phyloP scores from a whole-genome alignment of 1,139 yeast genomes.

The Candida labiduridarum region DNA sequence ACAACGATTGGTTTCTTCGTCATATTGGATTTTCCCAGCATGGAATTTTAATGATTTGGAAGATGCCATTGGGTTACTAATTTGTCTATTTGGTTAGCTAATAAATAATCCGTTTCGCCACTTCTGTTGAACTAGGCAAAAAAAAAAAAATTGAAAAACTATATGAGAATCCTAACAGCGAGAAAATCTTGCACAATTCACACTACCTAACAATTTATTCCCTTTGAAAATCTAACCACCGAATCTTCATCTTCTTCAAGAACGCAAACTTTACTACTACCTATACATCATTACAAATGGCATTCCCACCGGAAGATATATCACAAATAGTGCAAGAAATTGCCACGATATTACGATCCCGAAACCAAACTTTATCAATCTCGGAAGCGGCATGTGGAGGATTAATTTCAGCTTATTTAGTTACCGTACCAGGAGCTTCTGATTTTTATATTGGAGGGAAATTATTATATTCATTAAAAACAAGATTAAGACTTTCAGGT shows the following conservation, averaged over 20 bases:
- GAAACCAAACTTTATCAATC: constrained; percentile 69
- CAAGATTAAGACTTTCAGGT: constrained; percentile 73
- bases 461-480: constrained; percentile 73
- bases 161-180: background rate
- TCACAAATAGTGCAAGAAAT: constrained; percentile 54
- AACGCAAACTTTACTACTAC: background rate
- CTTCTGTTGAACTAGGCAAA: background rate
- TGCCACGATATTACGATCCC: constrained; percentile 52
- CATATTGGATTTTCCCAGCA: constrained; percentile 83
- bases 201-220: constrained; percentile 1
- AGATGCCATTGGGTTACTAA: constrained; percentile 11
- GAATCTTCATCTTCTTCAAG: background rate
- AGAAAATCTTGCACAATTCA: background rate
- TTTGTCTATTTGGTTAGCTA: background rate
- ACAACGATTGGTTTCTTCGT: constrained; percentile 69
- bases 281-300: constrained; percentile 25
- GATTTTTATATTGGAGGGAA: constrained; percentile 83
- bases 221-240: background rate
- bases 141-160: background rate
- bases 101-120: constrained; percentile 1
- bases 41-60: constrained; percentile 53
- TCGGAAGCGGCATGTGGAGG: constrained; percentile 95
- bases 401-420: constrained; percentile 73
- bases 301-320: constrained; percentile 65
- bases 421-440: constrained; percentile 85